Percentiles rank a stretch among this genome's conserved stretches.
These are phyloP conservation scores for Pythium utonaiense DNA, from an alignment of 352 stramenopile species.

Conservation along the genomic window DNA sequence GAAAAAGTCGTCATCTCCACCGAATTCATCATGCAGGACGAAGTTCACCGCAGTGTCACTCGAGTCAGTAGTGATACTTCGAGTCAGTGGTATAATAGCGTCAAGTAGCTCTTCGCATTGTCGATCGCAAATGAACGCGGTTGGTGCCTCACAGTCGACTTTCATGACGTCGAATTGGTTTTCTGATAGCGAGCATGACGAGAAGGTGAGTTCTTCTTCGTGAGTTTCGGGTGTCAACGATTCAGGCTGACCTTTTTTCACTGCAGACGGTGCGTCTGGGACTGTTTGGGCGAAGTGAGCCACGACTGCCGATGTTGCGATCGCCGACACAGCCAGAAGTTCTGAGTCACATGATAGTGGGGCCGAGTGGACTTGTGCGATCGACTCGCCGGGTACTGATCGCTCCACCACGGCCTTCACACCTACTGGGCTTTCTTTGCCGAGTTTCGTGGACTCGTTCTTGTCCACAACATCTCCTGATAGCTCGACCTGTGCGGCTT, in stretches of 20 bases:
- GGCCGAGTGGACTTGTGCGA: neutral
- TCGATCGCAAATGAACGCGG: neutral
- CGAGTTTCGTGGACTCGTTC: neutral
- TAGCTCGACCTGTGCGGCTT: neutral
- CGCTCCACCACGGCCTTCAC: too few species aligned
- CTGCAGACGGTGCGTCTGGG: neutral
- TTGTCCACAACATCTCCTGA: neutral
- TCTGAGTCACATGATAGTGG: too few species aligned
- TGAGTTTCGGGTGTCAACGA: neutral
- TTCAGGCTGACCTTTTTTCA: conserved; percentile 1
- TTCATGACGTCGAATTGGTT: neutral
- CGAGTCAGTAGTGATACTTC: neutral
- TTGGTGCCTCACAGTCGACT: neutral
- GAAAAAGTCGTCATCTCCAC: neutral
- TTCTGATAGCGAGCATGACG: neutral
- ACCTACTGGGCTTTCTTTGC: neutral
- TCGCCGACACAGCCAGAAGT: neutral
- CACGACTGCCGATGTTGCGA: neutral
- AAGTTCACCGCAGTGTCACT: neutral
- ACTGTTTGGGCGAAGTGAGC: neutral
- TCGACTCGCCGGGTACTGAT: neutral
- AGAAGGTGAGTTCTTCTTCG: neutral
- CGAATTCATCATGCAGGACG: neutral
- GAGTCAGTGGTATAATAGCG: neutral
- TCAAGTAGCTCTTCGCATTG: neutral